phyloP scores from a whole-genome alignment of 2,329 filamentous ascomycete genomes.

The Sclerotinia minor region DNA sequence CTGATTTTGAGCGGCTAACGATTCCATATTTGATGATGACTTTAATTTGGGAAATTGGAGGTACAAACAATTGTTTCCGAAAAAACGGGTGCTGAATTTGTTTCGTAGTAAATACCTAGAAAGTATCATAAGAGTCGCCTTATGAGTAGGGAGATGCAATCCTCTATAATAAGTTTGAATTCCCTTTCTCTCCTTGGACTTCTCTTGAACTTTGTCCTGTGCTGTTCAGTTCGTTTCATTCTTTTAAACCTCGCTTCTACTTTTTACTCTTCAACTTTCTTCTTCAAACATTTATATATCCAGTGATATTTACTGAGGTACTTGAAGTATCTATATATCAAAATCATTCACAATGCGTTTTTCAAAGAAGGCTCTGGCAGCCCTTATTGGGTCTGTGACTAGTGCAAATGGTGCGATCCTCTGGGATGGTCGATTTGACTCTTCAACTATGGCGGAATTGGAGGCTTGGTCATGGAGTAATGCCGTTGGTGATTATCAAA shows the following conservation, averaged over 20 bases:
- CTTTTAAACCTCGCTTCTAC: constrained; percentile 16
- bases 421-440: constrained; percentile 68
- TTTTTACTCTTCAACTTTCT: constrained; percentile 8
- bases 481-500: constrained; percentile 70
- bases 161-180: constrained; percentile 9
- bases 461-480: constrained; percentile 66
- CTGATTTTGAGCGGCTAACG: constrained; percentile 15
- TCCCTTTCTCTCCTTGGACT: not conserved
- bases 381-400: constrained; percentile 34
- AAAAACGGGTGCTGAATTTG: not conserved
- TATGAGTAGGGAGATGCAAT: not conserved
- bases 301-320: constrained; percentile 7
- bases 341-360: constrained; percentile 32
- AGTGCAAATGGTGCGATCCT: constrained; percentile 52
- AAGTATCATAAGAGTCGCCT: not conserved
- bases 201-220: constrained; percentile 11
- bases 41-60: constrained; percentile 26
- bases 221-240: constrained; percentile 26
- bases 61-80: constrained; percentile 9
- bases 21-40: constrained; percentile 7
- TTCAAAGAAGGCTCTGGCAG: constrained; percentile 30
- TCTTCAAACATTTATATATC: constrained; percentile 9
- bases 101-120: not conserved
- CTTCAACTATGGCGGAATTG: constrained; percentile 55
- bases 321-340: constrained; percentile 19